phyloP scores from a whole-genome alignment of 2,329 filamentous ascomycete species.

The Ambrosiella xylebori region DNA sequence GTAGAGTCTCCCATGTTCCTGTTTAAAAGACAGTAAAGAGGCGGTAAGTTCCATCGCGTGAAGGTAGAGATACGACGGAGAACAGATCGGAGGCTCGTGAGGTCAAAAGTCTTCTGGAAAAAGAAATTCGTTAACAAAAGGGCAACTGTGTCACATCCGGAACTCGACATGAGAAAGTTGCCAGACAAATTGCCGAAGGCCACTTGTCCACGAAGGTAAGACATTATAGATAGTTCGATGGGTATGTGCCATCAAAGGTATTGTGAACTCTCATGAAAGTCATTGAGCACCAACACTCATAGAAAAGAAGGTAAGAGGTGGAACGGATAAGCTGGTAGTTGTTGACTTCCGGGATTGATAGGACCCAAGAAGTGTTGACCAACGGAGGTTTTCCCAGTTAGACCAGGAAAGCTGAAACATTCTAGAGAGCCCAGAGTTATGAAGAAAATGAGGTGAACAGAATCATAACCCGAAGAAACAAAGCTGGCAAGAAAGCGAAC shows the following conservation, averaged over 20 bases:
- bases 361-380: neutral
- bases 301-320: neutral
- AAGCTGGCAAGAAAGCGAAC: neutral
- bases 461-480: neutral
- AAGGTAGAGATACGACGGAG: neutral
- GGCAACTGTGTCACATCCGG: neutral
- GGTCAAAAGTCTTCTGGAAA: slow-evolving; percentile 2
- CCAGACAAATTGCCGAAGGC: neutral
- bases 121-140: neutral
- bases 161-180: neutral
- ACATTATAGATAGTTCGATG: neutral
- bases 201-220: neutral
- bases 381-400: neutral
- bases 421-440: neutral
- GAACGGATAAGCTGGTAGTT: neutral
- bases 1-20: neutral
- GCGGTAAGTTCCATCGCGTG: neutral
- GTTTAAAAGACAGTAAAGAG: neutral
- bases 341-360: neutral
- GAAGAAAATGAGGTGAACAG: neutral
- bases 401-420: too few relatives aligned
- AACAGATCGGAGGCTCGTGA: neutral
- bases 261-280: neutral
- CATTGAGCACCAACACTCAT: neutral
- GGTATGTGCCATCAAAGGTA: neutral